Evolutionary conservation across 2,329 filamentous ascomycete species (phyloP).

Genomic region (Talaromyces amestolkiae): DNA sequence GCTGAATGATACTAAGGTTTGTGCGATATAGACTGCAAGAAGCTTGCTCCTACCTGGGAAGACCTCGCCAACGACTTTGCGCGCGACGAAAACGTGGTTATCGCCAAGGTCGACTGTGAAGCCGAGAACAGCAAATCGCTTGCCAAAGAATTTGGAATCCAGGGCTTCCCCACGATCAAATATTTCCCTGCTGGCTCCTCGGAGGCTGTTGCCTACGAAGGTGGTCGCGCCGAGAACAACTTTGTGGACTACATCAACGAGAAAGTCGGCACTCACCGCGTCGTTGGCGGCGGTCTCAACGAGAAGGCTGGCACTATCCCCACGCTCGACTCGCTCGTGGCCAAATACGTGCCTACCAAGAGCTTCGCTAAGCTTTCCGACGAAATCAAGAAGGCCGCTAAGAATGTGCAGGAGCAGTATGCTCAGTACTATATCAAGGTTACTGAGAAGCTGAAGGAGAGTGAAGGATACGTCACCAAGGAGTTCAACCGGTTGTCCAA

Average conservation of each 20-base stretch:
- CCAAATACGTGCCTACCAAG: slow-evolving; percentile 63
- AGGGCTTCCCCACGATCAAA: slow-evolving; percentile 94
- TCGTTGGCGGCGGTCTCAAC: slow-evolving; percentile 76
- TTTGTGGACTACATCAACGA: slow-evolving; percentile 81
- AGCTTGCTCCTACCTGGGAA: slow-evolving; percentile 86
- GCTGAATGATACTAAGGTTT: not conserved
- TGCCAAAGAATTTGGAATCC: slow-evolving; percentile 72
- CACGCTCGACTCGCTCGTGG: slow-evolving; percentile 70
- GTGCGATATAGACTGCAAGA: slow-evolving; percentile 82
- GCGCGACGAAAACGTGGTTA: slow-evolving; percentile 72
- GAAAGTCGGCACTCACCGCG: slow-evolving; percentile 83
- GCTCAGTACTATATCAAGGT: slow-evolving; percentile 93
- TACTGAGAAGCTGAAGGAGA: slow-evolving; percentile 77
- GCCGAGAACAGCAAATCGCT: slow-evolving; percentile 77
- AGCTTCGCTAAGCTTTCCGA: slow-evolving; percentile 64
- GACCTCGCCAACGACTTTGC: slow-evolving; percentile 77
- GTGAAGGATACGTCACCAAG: slow-evolving; percentile 76
- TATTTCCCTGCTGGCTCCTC: slow-evolving; percentile 87
- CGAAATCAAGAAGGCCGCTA: slow-evolving; percentile 70
- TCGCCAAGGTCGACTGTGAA: slow-evolving; percentile 96
- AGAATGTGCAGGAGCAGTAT: slow-evolving; percentile 71
- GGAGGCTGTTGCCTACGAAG: slow-evolving; percentile 67
- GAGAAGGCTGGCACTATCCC: slow-evolving; percentile 77
- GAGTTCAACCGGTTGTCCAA: slow-evolving; percentile 77
- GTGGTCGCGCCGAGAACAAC: slow-evolving; percentile 72